Percentiles rank a stretch among this genome's conserved stretches.
phyloP scores from a whole-genome alignment of 169 alveolate genomes.

The Theileria luwenshuni region DNA sequence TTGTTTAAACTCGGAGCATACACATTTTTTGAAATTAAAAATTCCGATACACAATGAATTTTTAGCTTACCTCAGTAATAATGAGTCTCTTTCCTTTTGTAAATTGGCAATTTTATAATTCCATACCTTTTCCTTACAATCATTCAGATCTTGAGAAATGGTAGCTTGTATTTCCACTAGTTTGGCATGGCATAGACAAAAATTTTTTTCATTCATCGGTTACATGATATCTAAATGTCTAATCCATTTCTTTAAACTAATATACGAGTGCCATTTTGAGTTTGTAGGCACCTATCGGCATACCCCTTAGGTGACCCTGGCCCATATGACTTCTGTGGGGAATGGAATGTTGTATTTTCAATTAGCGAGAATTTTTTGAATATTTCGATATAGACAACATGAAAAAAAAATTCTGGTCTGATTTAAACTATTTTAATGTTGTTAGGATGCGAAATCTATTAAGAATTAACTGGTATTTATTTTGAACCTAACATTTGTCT shows the following conservation, averaged over 20 bases:
- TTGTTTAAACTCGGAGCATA: not conserved
- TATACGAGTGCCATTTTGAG: not conserved
- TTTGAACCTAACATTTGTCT: too few species aligned
- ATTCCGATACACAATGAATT: not conserved
- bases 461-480: too few species aligned
- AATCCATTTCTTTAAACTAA: not conserved
- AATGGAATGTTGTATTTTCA: not conserved
- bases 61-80: constrained; percentile 39
- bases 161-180: constrained; percentile 58
- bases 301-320: not conserved
- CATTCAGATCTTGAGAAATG: constrained; percentile 40
- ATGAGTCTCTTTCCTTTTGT: constrained; percentile 30
- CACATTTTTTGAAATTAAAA: not conserved
- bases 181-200: constrained; percentile 53
- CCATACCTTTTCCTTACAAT: constrained; percentile 63
- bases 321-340: not conserved
- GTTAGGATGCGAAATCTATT: too few species aligned
- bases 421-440: too few species aligned
- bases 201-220: constrained; percentile 32
- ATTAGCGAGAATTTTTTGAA: too few species aligned
- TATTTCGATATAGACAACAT: too few species aligned
- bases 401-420: too few species aligned
- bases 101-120: constrained; percentile 43
- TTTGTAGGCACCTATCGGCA: constrained; percentile 35
- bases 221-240: not conserved